These are phyloP conservation scores for Geranium rotundifolium DNA, from an alignment of 345 rosid genomes.

Conservation along the genomic window DNA sequence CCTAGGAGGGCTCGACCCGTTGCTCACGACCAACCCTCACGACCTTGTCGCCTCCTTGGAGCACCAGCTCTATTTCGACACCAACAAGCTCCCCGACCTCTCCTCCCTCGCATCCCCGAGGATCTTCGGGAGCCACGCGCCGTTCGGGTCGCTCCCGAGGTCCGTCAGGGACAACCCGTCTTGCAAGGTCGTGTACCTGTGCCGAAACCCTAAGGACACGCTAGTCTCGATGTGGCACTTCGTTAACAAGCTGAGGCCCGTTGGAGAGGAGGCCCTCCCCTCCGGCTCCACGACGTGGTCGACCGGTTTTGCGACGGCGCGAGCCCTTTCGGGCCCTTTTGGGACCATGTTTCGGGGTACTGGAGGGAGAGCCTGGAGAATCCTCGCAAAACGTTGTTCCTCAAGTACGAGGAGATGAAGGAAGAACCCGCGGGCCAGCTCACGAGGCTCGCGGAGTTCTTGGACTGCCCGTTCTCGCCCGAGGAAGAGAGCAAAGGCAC, in stretches of 20 bases:
- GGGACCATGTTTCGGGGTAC: neutral
- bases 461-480: neutral
- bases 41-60: neutral
- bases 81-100: neutral
- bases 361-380: neutral
- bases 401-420: neutral
- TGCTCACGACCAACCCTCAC: conserved; percentile 3
- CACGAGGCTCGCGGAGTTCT: neutral
- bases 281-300: neutral
- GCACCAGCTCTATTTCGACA: no score
- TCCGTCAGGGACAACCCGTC: no score
- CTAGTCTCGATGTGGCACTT: conserved; percentile 3
- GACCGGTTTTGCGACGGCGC: neutral
- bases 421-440: neutral
- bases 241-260: neutral
- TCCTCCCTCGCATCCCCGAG: neutral
- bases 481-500: neutral
- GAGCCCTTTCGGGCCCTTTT: neutral
- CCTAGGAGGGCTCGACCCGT: neutral
- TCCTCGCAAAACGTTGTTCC: neutral
- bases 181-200: conserved; percentile 3
- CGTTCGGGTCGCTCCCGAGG: neutral
- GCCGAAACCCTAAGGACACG: neutral
- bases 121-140: neutral
- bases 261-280: neutral